phyloP scores from a whole-genome alignment of 768 basidiomycete species.

The Suillus spraguei region DNA sequence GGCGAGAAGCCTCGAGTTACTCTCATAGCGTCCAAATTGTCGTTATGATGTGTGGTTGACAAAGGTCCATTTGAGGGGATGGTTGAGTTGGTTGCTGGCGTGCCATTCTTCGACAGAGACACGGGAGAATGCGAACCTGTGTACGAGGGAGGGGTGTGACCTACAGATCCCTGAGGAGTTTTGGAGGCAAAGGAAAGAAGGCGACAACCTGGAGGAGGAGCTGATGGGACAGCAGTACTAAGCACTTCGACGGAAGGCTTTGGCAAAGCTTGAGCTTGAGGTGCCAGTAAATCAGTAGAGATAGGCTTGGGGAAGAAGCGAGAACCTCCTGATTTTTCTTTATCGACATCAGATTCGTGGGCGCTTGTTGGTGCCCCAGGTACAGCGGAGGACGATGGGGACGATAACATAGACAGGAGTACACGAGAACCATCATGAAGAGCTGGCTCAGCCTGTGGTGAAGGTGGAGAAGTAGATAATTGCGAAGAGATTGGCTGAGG shows the following conservation, averaged over 20 bases:
- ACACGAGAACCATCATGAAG: constrained; percentile 11
- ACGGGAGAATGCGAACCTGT: constrained; percentile 26
- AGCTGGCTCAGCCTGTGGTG: constrained; percentile 18
- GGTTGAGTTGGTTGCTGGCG: constrained; percentile 7
- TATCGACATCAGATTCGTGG: constrained; percentile 24
- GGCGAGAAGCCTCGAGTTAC: constrained; percentile 49
- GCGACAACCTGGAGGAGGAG: constrained; percentile 41
- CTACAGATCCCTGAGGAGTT: constrained; percentile 23
- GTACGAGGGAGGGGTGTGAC: constrained; percentile 20
- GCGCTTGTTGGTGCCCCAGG: neutral
- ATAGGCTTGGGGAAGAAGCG: constrained; percentile 39
- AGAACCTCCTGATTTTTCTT: constrained; percentile 31
- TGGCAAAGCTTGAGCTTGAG: constrained; percentile 18
- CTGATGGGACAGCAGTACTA: constrained; percentile 32
- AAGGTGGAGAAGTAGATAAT: constrained; percentile 17
- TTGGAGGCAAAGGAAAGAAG: constrained; percentile 42
- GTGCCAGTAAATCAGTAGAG: constrained; percentile 22
- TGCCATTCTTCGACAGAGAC: constrained; percentile 27
- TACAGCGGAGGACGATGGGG: constrained; percentile 17
- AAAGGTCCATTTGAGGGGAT: constrained; percentile 8
- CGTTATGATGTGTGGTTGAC: neutral
- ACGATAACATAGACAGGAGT: constrained; percentile 15
- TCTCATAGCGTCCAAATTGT: constrained; percentile 18
- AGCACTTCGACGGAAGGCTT: constrained; percentile 43
- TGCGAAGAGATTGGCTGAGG: constrained; percentile 13